Evolutionary conservation across 495 filamentous ascomycete species (phyloP).

Genomic region (Rostrohypoxylon terebratum): DNA sequence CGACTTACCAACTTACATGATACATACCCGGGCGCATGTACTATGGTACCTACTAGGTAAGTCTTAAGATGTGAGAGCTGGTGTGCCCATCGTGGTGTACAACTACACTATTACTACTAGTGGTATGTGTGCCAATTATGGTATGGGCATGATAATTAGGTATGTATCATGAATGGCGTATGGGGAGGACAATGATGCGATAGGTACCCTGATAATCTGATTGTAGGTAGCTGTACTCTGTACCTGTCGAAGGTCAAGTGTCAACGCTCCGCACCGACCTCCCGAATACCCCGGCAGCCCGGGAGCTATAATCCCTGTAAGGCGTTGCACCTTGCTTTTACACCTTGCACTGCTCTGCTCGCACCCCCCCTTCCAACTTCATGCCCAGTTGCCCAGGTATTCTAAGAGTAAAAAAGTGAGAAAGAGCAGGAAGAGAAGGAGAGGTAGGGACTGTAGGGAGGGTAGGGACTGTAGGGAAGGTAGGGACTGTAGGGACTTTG

Average conservation of each 20-base stretch:
- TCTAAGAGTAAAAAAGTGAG: neutral
- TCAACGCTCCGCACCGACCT: conserved; percentile 46
- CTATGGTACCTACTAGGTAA: too few relatives aligned
- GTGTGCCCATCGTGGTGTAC: too few relatives aligned
- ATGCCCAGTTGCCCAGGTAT: too few relatives aligned
- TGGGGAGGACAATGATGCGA: neutral
- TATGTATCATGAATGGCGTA: too few relatives aligned
- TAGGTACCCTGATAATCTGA: conserved; percentile 15
- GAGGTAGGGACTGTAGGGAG: too few relatives aligned
- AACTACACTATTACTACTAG: too few relatives aligned
- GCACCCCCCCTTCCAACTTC: conserved; percentile 35
- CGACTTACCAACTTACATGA: neutral
- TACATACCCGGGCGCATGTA: neutral
- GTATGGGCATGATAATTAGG: neutral
- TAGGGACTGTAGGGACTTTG: too few relatives aligned
- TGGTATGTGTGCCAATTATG: neutral
- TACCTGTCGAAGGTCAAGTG: neutral
- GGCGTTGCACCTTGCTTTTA: conserved; percentile 47
- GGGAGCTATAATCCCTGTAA: conserved; percentile 46
- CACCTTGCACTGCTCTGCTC: conserved; percentile 22
- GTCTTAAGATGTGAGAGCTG: too few relatives aligned
- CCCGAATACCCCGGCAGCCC: conserved; percentile 45
- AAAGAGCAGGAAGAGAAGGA: too few relatives aligned
- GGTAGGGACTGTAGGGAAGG: too few relatives aligned
- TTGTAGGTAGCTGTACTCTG: conserved; percentile 14